A percentile compares a stretch with the other conserved stretches of the same genome.
Evolutionary conservation across 2,329 filamentous ascomycete genomes (phyloP).

Genomic region (Phaeophleospora eucalypticola): DNA sequence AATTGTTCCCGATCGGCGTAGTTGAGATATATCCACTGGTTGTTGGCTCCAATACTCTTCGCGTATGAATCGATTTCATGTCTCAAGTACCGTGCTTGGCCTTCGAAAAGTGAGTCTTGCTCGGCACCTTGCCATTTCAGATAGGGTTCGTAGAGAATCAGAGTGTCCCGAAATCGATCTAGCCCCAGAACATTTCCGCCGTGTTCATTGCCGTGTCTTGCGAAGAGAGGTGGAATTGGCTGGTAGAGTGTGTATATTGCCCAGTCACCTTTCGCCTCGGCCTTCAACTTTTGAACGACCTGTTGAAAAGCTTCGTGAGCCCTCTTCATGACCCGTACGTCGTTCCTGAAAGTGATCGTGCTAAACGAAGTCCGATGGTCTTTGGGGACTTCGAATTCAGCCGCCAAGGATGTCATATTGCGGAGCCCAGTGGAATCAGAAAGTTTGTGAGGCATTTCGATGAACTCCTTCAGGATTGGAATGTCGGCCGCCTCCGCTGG

Average conservation of each 20-base stretch:
- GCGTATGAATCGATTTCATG: background rate
- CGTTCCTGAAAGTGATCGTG: conserved; percentile 9
- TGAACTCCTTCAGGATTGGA: conserved; percentile 7
- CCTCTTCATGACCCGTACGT: conserved; percentile 8
- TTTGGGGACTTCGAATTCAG: conserved; percentile 4
- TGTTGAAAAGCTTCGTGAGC: conserved; percentile 9
- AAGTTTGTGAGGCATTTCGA: conserved; percentile 6
- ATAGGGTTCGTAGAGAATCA: conserved; percentile 12
- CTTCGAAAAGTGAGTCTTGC: conserved; percentile 4
- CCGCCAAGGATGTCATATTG: conserved; percentile 10
- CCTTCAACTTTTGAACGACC: conserved; percentile 5
- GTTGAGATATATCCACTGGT: conserved; percentile 11
- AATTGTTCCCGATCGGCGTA: conserved; percentile 9
- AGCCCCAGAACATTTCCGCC: conserved; percentile 35
- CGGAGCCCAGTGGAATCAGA: conserved; percentile 7
- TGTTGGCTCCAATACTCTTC: conserved; percentile 1
- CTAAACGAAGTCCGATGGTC: conserved; percentile 10
- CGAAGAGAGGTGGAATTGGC: conserved; percentile 8
- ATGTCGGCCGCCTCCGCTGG: background rate
- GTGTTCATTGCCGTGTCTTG: conserved; percentile 4
- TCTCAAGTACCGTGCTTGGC: background rate
- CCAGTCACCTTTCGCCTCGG: conserved; percentile 9
- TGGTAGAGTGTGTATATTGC: conserved; percentile 6
- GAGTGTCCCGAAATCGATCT: conserved; percentile 29
- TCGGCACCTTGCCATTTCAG: conserved; percentile 9